phyloP scores from a whole-genome alignment of 768 basidiomycete genomes.

The Rhodocollybia butyracea region DNA sequence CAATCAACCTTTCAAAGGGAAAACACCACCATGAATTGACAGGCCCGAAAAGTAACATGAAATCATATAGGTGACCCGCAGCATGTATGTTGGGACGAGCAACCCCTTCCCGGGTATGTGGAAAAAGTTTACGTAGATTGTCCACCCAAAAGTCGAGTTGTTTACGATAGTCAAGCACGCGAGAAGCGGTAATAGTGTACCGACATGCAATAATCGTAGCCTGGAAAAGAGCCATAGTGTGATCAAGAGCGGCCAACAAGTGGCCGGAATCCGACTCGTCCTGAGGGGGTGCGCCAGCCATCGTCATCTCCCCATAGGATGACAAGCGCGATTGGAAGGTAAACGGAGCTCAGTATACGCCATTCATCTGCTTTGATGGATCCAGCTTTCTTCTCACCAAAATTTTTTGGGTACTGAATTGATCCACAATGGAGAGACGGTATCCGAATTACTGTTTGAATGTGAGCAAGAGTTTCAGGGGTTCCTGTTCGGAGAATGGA shows the following conservation, averaged over 20 bases:
- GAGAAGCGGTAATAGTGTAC: constrained; percentile 6
- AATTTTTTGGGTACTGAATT: constrained; percentile 24
- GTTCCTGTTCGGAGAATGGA: not conserved
- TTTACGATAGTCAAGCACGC: not conserved
- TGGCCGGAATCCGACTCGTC: not conserved
- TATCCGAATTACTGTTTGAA: constrained; percentile 22
- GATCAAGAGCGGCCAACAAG: constrained; percentile 15
- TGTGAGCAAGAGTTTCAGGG: constrained; percentile 7
- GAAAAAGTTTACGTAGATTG: constrained; percentile 12
- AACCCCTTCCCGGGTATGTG: constrained; percentile 8
- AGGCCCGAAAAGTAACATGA: constrained; percentile 28
- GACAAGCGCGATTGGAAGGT: constrained; percentile 31
- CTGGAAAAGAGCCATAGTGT: constrained; percentile 20
- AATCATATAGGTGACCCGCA: constrained; percentile 26
- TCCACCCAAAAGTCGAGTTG: constrained; percentile 12
- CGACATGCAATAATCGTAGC: constrained; percentile 17
- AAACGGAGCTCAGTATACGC: constrained; percentile 23
- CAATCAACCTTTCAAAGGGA: constrained; percentile 34
- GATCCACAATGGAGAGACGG: constrained; percentile 23
- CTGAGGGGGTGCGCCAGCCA: not conserved
- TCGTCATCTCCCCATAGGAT: constrained; percentile 24
- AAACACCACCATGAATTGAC: constrained; percentile 36
- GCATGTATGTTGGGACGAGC: constrained; percentile 26
- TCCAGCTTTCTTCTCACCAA: constrained; percentile 25
- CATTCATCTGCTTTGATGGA: constrained; percentile 37